Base-by-base conservation (phyloP, 2,329 filamentous ascomycete genomes). In the Phaeosphaeria sp. region DNA sequence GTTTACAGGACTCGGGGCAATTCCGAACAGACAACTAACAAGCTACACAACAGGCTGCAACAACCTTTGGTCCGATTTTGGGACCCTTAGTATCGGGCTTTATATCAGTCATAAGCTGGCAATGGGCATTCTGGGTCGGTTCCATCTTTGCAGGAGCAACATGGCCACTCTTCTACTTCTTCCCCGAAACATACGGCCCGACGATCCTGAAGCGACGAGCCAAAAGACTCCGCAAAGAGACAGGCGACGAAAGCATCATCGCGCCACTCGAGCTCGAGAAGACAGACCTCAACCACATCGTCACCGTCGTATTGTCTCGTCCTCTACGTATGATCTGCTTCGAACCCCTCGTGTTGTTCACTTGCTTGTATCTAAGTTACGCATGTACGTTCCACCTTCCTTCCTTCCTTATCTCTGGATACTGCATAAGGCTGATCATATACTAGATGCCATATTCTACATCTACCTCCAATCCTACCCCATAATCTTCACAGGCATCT, bases 391-490 rank as follows among this genome's bases (percentile, higher is more conserved):
- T 11, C n/a, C 70, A 7, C 30, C 15, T 3, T 11, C 43, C 27
- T 24, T 30, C 25, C 6, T 9, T 17, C 3, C 20, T 30, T 25
- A 39, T 24, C 5, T 30, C 11, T 33, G 15, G n/a, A 4, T 22
- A 2, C 11, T 18, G 21, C 25, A n/a, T 6, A 40, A 8, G 33
- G 18, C 51, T 58, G 27, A 64, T 24, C 11, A 3, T 9, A 15
- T 2, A n/a, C 3, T 42, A 75, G 72, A 76, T 22, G 84, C 81
- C 3, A 83, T 89, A 58, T 86, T 89, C 60, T 89, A 87, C 81
- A 91, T 93, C 77, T 92, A 87, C 70, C 92, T 94, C 66, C 87
- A 92, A 73, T 89, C 89, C 2, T 93, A 89, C 72, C 88, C 73
- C 71, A 86, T 69, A 58, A 89, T 92, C 61, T 93, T 91, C 74